Evolutionary conservation across 2,329 filamentous ascomycete genomes (phyloP), one percentile per base, ranked within the genome.

Genomic region (Diaporthe citri): DNA sequence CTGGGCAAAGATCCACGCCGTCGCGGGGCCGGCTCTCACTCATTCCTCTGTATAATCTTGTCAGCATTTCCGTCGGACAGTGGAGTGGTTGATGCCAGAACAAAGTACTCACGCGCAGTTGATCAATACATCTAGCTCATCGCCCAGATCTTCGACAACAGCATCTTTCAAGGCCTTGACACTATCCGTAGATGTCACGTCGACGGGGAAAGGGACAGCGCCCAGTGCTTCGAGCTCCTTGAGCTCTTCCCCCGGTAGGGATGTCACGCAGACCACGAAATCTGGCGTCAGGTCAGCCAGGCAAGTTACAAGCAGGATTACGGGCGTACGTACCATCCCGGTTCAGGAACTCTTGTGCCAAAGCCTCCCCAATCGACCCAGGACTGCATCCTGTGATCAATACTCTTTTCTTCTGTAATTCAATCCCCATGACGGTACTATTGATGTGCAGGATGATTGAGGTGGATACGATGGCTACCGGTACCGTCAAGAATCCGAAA

Each of bases 381-480:
- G 56, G 31, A 34, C 56, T 59, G 20, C 56, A 59, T 36, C 56
- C 56, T n/a, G 56, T 59, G 56, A 59, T 59, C 56, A 59, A 22
- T 4, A 59, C 56, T 59, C 34, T 59, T 20, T 59, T 59, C 56
- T 59, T 59, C 56, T 59, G 56, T 34, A 13, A n/a, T 15, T n/a
- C 56, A 25, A 36, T 39, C 4, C 17, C 56, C 56, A 59, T 59
- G 56, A 12, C 15, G 56, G 20, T 39, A 12, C n/a, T 17, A 6
- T 39, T 17, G 31, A 9, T 36, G 6, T 10, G 17, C 34, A 59
- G 34, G 56, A 25, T 3, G 31, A 13, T 13, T 36, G 34, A 6
- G 17, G 55, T 57, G 51, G 51, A 28, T 28, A 28, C 51, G 13
- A 36, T 57, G 17, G 20, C 31, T 31, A 7, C 55, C 55, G 31